Base-by-base conservation (phyloP, 257 asterid genomes). In the Petunia axillaris region DNA sequence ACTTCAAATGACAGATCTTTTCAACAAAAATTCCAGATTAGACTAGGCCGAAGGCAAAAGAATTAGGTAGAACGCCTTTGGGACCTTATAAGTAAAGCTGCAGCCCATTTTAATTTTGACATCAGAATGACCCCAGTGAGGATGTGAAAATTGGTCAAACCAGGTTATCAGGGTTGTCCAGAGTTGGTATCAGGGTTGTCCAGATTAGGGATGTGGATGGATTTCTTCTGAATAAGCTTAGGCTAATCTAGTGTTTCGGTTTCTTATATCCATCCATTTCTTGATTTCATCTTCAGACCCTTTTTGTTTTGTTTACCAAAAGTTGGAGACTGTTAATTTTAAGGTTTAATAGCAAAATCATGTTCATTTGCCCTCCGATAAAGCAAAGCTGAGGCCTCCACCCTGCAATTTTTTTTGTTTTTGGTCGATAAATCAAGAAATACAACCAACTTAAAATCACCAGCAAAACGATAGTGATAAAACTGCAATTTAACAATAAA, bases 371-470 rank as follows among this genome's bases (percentile, higher is more conserved):
- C 98, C 86, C 98, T 90, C 86, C 99, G 88, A 86, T 96, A 96
- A 76, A 96, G 97, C 88, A 96, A 79, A 66, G 99, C 87, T 53
- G 99, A 96, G 43, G 99, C 97, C 86, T 96, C 98, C 88, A 96
- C 96, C 99, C 99, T 96, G 97, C 89, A 83, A 66, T 7, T 55
- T 73, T 77, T 50, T 78, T 77, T 81, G 73, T 71, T 70, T 68
- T 48, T 73, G 44, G 62, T 25, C 54, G 37, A 11, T 44, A 78
- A 79, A 41, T 50, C 80, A 81, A 67, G 11, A 62, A 48, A 41
- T 8, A 64, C 37, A 38, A 46, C 41, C 8, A 67, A 25, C 73
- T 48, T 37, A 60, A 70, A 71, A 53, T 39, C 71, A 39, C 16
- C 9, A 53, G 39, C n/a, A 6, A 35, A 11, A 25, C 37, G 54